Evolutionary conservation across 148 eudicot species (phyloP).

Genomic region (Rhododendron molle): DNA sequence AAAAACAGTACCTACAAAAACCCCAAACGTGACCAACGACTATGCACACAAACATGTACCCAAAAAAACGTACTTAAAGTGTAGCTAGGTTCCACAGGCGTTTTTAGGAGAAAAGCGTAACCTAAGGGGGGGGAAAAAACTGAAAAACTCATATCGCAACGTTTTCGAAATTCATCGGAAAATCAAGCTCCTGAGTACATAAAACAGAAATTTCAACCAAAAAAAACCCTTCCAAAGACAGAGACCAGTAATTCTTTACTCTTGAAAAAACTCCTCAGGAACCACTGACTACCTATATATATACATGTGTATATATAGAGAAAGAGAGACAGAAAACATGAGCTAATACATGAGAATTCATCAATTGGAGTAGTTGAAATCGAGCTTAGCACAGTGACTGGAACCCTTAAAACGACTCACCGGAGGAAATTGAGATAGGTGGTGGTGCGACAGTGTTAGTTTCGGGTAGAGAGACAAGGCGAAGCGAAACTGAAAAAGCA

Average conservation of each 20-base stretch:
- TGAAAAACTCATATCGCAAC: background rate
- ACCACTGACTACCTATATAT: background rate
- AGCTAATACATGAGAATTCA: background rate
- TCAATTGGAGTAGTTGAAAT: conserved; percentile 2
- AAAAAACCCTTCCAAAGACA: background rate
- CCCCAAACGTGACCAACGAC: background rate
- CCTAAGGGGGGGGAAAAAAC: background rate
- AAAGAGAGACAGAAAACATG: background rate
- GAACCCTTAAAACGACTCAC: conserved; percentile 8
- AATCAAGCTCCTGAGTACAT: background rate
- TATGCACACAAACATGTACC: background rate
- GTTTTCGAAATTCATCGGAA: background rate
- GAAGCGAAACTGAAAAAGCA: conserved; percentile 14
- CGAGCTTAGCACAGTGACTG: background rate
- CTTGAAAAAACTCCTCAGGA: background rate
- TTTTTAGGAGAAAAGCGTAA: background rate
- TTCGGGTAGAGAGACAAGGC: background rate
- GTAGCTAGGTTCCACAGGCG: background rate
- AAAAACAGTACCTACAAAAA: background rate
- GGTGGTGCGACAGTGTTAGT: background rate
- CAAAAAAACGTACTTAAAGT: background rate
- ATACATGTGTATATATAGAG: too few species aligned
- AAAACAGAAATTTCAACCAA: background rate
- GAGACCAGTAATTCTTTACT: background rate
- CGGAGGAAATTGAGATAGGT: background rate